Conservation (phyloP, 225 moss, liverwort and hornwort genomes). For the Sphagnum contortum region DNA sequence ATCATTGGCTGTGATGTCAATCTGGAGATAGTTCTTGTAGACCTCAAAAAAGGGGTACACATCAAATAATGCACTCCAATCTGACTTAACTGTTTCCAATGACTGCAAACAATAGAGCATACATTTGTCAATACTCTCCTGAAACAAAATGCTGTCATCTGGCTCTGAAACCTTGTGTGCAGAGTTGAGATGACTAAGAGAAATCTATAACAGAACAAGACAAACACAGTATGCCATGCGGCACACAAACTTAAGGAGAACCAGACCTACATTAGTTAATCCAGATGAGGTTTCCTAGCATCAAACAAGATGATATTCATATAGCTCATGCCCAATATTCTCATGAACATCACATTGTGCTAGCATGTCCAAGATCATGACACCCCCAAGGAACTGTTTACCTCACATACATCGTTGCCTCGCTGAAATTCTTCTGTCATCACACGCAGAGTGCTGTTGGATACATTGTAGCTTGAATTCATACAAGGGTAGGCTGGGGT, state of each 20-base stretch:
- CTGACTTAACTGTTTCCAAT: slow-evolving; percentile 47
- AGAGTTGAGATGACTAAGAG: too few species aligned
- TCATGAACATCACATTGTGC: too few species aligned
- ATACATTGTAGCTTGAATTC: slow-evolving; percentile 98
- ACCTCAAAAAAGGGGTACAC: slow-evolving; percentile 90
- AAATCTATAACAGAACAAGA: neutral
- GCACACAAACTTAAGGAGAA: too few species aligned
- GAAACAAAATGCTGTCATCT: too few species aligned
- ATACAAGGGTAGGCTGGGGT: slow-evolving; percentile 98
- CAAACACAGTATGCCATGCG: too few species aligned
- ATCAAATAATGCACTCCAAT: slow-evolving; percentile 78
- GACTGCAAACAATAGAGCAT: slow-evolving; percentile 12
- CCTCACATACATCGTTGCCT: slow-evolving; percentile 80
- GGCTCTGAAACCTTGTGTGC: too few species aligned
- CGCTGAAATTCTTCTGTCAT: slow-evolving; percentile 97
- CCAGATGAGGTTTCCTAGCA: too few species aligned
- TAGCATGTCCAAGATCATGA: neutral
- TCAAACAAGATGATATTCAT: too few species aligned
- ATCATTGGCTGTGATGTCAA: slow-evolving; percentile 77
- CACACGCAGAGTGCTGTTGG: slow-evolving; percentile 84
- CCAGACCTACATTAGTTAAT: too few species aligned
- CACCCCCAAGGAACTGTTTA: slow-evolving; percentile 10
- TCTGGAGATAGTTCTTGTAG: slow-evolving; percentile 91
- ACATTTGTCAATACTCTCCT: too few species aligned
- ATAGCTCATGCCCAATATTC: too few species aligned